Conservation (phyloP, 2,329 filamentous ascomycete species). For the Chaetothyriales sp. region DNA sequence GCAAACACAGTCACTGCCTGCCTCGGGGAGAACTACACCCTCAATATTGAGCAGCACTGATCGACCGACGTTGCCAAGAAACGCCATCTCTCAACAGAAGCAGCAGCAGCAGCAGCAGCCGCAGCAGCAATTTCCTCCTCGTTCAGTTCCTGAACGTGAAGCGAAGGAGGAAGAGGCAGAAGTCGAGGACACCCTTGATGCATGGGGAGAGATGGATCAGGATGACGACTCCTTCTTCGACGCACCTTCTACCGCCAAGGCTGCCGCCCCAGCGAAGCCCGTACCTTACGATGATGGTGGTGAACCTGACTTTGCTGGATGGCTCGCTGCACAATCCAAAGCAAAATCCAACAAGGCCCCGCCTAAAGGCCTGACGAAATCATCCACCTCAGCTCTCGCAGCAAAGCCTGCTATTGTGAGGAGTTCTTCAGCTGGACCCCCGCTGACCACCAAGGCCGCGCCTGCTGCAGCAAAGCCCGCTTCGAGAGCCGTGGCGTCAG, state of each 20-base stretch:
- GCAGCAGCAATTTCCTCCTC: neutral
- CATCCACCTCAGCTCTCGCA: constrained; percentile 24
- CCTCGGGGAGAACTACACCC: constrained; percentile 24
- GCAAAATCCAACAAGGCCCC: constrained; percentile 60
- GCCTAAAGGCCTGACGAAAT: constrained; percentile 70
- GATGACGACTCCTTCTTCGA: constrained; percentile 39
- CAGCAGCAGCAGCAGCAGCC: neutral
- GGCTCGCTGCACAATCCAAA: constrained; percentile 74
- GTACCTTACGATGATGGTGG: constrained; percentile 60
- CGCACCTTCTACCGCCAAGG: constrained; percentile 22
- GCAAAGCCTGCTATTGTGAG: constrained; percentile 25
- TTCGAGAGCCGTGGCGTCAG: constrained; percentile 1
- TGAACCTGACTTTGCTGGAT: constrained; percentile 91
- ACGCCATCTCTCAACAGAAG: constrained; percentile 5
- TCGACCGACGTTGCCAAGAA: constrained; percentile 5
- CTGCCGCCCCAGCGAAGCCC: constrained; percentile 20
- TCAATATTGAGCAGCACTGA: constrained; percentile 10
- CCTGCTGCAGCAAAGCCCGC: constrained; percentile 25
- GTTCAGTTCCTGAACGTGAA: constrained; percentile 20
- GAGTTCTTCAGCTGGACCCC: constrained; percentile 24
- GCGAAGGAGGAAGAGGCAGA: constrained; percentile 39
- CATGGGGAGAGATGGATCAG: constrained; percentile 57
- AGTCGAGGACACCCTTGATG: constrained; percentile 52
- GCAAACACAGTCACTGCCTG: constrained; percentile 38
- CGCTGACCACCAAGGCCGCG: constrained; percentile 27